Conservation (phyloP, 2,329 filamentous ascomycete species). For the Diaporthe helianthi region DNA sequence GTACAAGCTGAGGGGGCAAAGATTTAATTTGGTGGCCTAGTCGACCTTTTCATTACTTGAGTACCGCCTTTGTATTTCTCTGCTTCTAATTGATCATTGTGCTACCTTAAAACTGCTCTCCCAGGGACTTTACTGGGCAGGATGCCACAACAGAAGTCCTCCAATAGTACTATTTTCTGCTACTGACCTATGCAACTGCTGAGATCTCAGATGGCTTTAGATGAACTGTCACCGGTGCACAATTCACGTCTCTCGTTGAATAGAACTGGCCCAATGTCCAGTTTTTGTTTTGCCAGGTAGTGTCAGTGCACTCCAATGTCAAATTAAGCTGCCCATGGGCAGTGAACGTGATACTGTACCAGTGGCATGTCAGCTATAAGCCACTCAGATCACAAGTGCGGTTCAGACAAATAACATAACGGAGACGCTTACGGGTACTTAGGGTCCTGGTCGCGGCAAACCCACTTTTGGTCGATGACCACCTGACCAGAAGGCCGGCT, state of each 20-base stretch:
- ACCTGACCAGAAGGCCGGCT: slow-evolving; percentile 46
- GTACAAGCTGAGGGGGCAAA: not conserved
- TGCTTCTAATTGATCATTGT: not conserved
- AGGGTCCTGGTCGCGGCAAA: slow-evolving; percentile 50
- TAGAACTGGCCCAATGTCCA: slow-evolving; percentile 51
- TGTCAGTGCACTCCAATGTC: slow-evolving; percentile 45
- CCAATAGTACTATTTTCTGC: not conserved
- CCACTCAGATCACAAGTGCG: too few relatives aligned
- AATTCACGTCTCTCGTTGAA: slow-evolving; percentile 45
- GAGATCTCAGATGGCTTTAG: slow-evolving; percentile 45
- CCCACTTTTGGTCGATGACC: slow-evolving; percentile 57
- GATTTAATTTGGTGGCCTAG: not conserved
- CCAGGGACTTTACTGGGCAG: accelerated
- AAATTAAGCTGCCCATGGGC: slow-evolving; percentile 45
- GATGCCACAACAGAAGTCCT: too few relatives aligned
- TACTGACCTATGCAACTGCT: slow-evolving; percentile 43
- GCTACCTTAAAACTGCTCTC: not conserved
- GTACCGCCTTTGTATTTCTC: too few relatives aligned
- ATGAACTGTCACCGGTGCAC: slow-evolving; percentile 41
- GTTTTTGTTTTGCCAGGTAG: slow-evolving; percentile 46
- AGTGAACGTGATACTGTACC: slow-evolving; percentile 42
- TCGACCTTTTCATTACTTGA: not conserved
- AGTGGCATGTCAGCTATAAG: slow-evolving; percentile 7
- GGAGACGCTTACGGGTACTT: slow-evolving; percentile 45
- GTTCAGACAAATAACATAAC: not conserved